phyloP scores from a whole-genome alignment of 768 basidiomycete genomes.

The Hysterangium stoloniferum region DNA sequence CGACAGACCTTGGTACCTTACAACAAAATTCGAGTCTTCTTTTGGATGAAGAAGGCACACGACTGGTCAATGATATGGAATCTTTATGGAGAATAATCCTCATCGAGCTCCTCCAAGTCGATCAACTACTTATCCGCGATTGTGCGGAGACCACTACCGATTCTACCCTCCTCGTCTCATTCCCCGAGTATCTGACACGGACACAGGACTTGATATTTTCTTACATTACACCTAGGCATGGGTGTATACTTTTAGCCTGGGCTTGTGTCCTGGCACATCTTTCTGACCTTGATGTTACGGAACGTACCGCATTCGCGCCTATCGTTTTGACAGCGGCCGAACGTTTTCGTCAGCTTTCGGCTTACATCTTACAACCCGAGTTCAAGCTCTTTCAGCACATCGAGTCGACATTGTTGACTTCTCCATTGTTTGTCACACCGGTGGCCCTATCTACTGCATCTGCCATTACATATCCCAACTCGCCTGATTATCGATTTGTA shows the following conservation, averaged over 20 bases:
- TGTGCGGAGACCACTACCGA: slow-evolving; percentile 44
- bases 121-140: slow-evolving; percentile 47
- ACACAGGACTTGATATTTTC: slow-evolving; percentile 62
- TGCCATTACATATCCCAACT: slow-evolving; percentile 65
- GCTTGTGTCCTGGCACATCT: slow-evolving; percentile 69
- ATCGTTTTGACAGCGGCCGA: slow-evolving; percentile 44
- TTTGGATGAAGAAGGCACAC: slow-evolving; percentile 65
- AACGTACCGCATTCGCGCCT: slow-evolving; percentile 19
- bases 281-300: slow-evolving; percentile 34
- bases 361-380: slow-evolving; percentile 46
- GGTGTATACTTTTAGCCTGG: slow-evolving; percentile 76
- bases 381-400: slow-evolving; percentile 55
- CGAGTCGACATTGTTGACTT: slow-evolving; percentile 50
- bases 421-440: slow-evolving; percentile 71
- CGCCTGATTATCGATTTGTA: slow-evolving; percentile 72
- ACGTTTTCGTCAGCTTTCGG: slow-evolving; percentile 48
- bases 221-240: slow-evolving; percentile 54
- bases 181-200: slow-evolving; percentile 51
- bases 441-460: slow-evolving; percentile 63
- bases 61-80: slow-evolving; percentile 58
- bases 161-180: slow-evolving; percentile 50
- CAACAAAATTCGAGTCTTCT: slow-evolving; percentile 61
- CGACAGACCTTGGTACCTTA: slow-evolving; percentile 51
- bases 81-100: slow-evolving; percentile 74
- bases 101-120: slow-evolving; percentile 74